Evolutionary conservation across 495 filamentous ascomycete species (phyloP).

Genomic region (Friedmanniomyces endolithicus): DNA sequence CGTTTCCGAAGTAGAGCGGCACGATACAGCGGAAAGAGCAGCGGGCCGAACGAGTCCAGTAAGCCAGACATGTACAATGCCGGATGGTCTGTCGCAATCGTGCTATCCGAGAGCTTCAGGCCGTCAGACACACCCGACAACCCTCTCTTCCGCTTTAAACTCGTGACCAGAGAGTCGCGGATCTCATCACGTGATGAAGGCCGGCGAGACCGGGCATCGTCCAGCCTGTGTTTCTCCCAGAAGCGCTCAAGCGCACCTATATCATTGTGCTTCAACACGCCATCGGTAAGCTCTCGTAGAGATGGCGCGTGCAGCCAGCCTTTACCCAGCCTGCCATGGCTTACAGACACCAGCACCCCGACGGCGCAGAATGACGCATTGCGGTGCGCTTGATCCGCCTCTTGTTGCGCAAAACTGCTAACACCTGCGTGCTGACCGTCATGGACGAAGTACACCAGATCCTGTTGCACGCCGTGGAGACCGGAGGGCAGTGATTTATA

Average conservation of each 20-base stretch:
- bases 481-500: constrained; percentile 92
- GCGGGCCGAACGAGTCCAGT: constrained; percentile 71
- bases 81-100: constrained; percentile 47
- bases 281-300: constrained; percentile 64
- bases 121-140: constrained; percentile 42
- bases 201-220: not conserved
- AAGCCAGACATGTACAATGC: constrained; percentile 67
- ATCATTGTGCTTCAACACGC: constrained; percentile 41
- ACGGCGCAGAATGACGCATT: constrained; percentile 90
- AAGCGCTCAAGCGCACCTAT: constrained; percentile 59
- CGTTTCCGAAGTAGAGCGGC: constrained; percentile 81
- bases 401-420: constrained; percentile 80
- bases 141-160: constrained; percentile 26
- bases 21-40: constrained; percentile 81
- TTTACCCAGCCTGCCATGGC: constrained; percentile 73
- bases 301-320: constrained; percentile 77
- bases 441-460: constrained; percentile 84
- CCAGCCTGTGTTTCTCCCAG: constrained; percentile 49
- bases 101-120: not conserved
- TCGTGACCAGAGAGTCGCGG: constrained; percentile 10
- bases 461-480: constrained; percentile 73
- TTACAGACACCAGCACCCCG: constrained; percentile 74
- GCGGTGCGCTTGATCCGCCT: constrained; percentile 62
- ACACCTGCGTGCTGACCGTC: constrained; percentile 64
- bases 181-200: constrained; percentile 5